Percentiles rank a stretch among this genome's conserved stretches.
phyloP scores from a whole-genome alignment of 225 moss, liverwort and hornwort species.

The Lunularia cruciata region DNA sequence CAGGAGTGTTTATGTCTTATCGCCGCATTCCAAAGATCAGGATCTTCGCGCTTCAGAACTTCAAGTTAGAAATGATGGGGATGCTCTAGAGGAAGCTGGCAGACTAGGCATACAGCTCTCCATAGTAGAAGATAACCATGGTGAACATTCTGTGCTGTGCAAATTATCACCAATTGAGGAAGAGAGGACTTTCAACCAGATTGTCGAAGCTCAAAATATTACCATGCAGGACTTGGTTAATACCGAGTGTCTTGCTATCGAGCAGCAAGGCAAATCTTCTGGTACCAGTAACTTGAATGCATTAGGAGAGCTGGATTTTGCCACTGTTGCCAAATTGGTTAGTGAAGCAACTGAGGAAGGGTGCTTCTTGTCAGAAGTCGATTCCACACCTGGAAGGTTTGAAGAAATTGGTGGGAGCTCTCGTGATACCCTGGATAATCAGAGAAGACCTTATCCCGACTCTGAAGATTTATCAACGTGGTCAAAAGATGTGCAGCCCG shows the following conservation, averaged over 20 bases:
- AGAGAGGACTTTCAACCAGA: background rate
- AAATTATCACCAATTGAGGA: background rate
- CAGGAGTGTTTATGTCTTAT: background rate
- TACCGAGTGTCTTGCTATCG: background rate
- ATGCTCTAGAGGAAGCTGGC: background rate
- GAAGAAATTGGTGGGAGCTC: conserved; percentile 1
- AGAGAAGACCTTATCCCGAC: background rate
- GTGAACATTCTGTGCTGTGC: background rate
- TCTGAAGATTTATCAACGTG: background rate
- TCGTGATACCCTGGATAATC: background rate
- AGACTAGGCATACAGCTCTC: background rate
- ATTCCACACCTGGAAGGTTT: background rate
- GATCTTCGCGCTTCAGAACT: background rate
- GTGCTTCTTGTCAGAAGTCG: background rate
- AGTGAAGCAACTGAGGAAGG: background rate
- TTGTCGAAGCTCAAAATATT: too few species aligned
- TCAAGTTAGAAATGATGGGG: background rate
- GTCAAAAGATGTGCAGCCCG: background rate
- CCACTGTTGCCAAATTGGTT: background rate
- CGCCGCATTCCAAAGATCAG: background rate
- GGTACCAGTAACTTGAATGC: background rate
- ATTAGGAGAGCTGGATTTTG: background rate
- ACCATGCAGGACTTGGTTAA: background rate
- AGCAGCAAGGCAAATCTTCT: background rate
- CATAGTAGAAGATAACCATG: background rate